These are phyloP conservation scores for Penicillium sp. DNA, from an alignment of 2,329 filamentous ascomycete genomes.

Conservation along the genomic window DNA sequence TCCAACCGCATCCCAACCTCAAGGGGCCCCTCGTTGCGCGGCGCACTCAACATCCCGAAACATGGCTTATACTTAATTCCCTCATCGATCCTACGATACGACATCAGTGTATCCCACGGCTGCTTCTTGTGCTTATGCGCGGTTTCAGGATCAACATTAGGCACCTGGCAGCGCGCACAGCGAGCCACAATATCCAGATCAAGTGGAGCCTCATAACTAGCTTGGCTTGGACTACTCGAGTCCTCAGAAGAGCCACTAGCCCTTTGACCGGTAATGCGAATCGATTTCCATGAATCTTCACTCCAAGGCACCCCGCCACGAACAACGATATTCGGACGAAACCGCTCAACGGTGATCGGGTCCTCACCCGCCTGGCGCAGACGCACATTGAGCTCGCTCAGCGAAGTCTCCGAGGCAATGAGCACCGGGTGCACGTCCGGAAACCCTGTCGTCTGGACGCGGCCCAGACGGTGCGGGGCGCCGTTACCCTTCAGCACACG, in stretches of 20 bases:
- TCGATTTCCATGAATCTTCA: constrained; percentile 63
- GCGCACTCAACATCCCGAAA: constrained; percentile 65
- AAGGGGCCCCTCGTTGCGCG: constrained; percentile 54
- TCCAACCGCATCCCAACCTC: constrained; percentile 60
- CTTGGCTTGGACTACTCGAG: too few relatives aligned
- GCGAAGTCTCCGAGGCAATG: constrained; percentile 56
- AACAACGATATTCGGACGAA: constrained; percentile 64
- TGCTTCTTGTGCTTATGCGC: constrained; percentile 58
- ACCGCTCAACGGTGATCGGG: constrained; percentile 60
- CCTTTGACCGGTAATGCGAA: constrained; percentile 37
- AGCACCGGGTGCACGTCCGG: constrained; percentile 60
- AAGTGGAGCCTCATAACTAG: constrained; percentile 27
- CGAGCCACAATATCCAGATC: constrained; percentile 58
- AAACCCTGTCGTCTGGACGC: constrained; percentile 55
- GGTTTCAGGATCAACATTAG: constrained; percentile 64
- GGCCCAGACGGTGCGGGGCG: constrained; percentile 54
- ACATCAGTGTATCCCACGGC: constrained; percentile 63
- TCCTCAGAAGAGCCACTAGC: constrained; percentile 4
- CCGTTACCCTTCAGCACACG: constrained; percentile 58
- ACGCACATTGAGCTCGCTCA: constrained; percentile 58
- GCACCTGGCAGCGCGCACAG: constrained; percentile 62
- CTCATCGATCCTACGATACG: constrained; percentile 59
- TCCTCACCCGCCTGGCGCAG: constrained; percentile 45
- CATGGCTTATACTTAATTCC: constrained; percentile 64
- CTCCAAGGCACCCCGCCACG: constrained; percentile 57